Conservation (phyloP, 352 stramenopile genomes). For the Pythium phragmiticola region DNA sequence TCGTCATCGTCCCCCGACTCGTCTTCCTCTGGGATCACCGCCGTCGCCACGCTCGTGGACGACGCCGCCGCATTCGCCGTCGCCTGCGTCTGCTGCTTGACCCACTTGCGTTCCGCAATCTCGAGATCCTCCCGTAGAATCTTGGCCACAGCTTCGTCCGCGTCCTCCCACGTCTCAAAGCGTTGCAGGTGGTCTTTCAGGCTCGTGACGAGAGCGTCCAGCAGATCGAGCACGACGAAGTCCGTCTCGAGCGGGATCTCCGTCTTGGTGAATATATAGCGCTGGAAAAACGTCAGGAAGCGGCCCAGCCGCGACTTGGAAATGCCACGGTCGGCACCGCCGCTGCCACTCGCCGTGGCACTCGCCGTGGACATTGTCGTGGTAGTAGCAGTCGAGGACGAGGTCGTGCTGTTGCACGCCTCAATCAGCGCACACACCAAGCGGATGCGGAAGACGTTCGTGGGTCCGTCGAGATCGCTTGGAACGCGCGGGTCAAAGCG, state of each 20-base stretch:
- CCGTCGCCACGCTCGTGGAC: constrained; percentile 29
- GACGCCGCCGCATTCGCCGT: constrained; percentile 25
- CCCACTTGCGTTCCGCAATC: constrained; percentile 55
- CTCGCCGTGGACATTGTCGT: background rate
- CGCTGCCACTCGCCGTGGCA: background rate
- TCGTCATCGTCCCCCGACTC: constrained; percentile 49
- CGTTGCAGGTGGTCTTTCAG: constrained; percentile 71
- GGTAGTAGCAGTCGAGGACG: background rate
- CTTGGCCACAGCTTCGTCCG: constrained; percentile 48
- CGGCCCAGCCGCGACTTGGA: constrained; percentile 82
- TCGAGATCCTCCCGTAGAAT: constrained; percentile 69
- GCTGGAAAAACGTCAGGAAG: constrained; percentile 94
- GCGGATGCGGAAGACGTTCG: constrained; percentile 92
- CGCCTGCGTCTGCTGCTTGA: constrained; percentile 51
- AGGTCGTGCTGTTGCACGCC: constrained; percentile 53
- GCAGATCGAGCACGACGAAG: constrained; percentile 87
- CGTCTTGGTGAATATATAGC: constrained; percentile 96
- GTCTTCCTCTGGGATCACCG: constrained; percentile 33
- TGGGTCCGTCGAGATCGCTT: constrained; percentile 88
- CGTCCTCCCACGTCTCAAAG: constrained; percentile 79
- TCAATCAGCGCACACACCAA: constrained; percentile 94
- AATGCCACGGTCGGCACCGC: constrained; percentile 75
- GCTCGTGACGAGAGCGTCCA: constrained; percentile 54
- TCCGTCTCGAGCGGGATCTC: constrained; percentile 94
- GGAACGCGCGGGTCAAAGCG: constrained; percentile 87